Evolutionary conservation across 1,139 yeast species (phyloP).

Genomic region (Zygoascus meyerae): DNA sequence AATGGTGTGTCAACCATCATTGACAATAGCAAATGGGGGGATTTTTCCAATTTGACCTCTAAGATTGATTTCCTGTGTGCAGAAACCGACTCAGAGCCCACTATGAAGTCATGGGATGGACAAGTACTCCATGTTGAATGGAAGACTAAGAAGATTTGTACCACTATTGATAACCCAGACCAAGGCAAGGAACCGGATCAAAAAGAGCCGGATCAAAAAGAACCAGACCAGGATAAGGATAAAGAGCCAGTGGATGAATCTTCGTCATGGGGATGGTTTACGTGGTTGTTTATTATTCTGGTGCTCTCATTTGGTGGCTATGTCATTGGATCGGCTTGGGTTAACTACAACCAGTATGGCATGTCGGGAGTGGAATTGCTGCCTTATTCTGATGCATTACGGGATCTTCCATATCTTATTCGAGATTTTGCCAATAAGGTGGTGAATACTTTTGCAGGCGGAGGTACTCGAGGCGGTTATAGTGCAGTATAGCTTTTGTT

Average conservation of each 20-base stretch:
- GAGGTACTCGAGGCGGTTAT: slow-evolving; percentile 77
- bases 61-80: slow-evolving; percentile 50
- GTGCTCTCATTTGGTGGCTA: slow-evolving; percentile 65
- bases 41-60: slow-evolving; percentile 45
- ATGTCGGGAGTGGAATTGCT: slow-evolving; percentile 39
- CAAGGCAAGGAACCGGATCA: slow-evolving; percentile 18
- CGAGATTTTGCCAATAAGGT: slow-evolving; percentile 72
- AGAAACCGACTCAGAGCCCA: slow-evolving; percentile 28
- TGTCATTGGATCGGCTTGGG: slow-evolving; percentile 76
- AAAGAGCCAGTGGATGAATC: slow-evolving; percentile 20
- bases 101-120: slow-evolving; percentile 35
- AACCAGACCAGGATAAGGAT: slow-evolving; percentile 7
- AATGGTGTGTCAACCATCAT: slow-evolving; percentile 45
- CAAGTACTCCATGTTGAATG: slow-evolving; percentile 30
- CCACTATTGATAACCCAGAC: slow-evolving; percentile 21
- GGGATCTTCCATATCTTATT: slow-evolving; percentile 72
- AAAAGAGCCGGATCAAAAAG: slow-evolving; percentile 18
- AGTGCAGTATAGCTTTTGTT: slow-evolving; percentile 62
- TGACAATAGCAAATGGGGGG: slow-evolving; percentile 70
- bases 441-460: slow-evolving; percentile 67
- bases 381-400: slow-evolving; percentile 47
- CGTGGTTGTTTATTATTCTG: slow-evolving; percentile 42
- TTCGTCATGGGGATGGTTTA: slow-evolving; percentile 32
- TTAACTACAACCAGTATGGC: slow-evolving; percentile 41
- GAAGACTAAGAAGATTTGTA: slow-evolving; percentile 41